Conservation (phyloP, 2,329 filamentous ascomycete genomes). For the Talaromyces sp. region DNA sequence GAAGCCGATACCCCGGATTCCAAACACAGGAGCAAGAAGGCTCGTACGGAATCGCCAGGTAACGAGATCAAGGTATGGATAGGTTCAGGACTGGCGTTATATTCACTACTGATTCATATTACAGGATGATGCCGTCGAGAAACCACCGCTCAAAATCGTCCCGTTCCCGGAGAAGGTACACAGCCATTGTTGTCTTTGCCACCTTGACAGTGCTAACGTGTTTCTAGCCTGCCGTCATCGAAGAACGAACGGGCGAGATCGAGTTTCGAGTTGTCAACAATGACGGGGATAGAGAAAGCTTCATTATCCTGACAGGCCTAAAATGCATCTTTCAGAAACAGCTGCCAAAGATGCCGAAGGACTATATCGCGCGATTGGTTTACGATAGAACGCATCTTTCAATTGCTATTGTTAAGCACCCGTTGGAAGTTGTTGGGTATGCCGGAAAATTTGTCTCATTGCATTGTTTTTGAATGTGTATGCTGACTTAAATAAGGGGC, state of each 20-base stretch:
- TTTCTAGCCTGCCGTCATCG: conserved; percentile 71
- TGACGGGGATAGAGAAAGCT: conserved; percentile 77
- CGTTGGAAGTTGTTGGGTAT: conserved; percentile 74
- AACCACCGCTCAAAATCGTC: conserved; percentile 57
- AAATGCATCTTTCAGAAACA: conserved; percentile 99
- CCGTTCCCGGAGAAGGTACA: conserved; percentile 82
- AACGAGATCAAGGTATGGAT: conserved; percentile 26
- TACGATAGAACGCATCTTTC: conserved; percentile 95
- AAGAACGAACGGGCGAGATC: conserved; percentile 90
- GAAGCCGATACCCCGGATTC: conserved; percentile 39
- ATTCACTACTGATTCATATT: conserved; percentile 13
- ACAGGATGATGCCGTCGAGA: conserved; percentile 31
- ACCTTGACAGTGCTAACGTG: conserved; percentile 18
- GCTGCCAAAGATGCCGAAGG: conserved; percentile 97
- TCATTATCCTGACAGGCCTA: conserved; percentile 88
- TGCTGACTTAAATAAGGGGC: conserved; percentile 50
- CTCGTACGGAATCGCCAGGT: conserved; percentile 42
- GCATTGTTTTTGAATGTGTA: not conserved
- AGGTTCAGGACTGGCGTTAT: not conserved
- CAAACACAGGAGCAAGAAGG: conserved; percentile 42
- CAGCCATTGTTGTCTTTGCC: conserved; percentile 11
- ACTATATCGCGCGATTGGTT: conserved; percentile 94
- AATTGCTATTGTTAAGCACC: conserved; percentile 96
- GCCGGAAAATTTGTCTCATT: conserved; percentile 13
- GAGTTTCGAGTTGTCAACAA: conserved; percentile 98